Base-by-base conservation (phyloP, 495 filamentous ascomycete genomes). In the Tuber magnatum region DNA sequence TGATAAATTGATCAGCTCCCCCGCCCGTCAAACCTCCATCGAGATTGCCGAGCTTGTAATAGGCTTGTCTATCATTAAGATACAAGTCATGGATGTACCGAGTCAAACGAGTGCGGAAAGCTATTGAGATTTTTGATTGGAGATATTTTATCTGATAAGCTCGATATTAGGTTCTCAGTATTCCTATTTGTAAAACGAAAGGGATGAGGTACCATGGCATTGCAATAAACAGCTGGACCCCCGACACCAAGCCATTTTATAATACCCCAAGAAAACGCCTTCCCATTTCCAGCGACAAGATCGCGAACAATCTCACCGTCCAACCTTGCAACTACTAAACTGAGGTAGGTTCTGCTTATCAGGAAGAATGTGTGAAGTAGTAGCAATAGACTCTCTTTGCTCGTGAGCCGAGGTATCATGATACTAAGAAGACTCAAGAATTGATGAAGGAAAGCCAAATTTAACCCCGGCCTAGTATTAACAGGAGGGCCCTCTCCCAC, bases 21-120 rank as follows among this genome's bases (percentile, higher is more conserved):
- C 94, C 92, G 8, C 93, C 94, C 2, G 71, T 71, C 51, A 98
- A 90, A 0, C 94, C 94, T 20, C 96, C 95, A 79, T 99, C 96
- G 65, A 97, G 86, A 81, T 97, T 98, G 65, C 91, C 88, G 69
- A 99, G 84, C 84, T 97, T 97, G 86, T 99, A 98, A 83, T 97
- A 99, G 81, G 94, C 94, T 74, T 96, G 89, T 77, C 94, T 92
- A 73, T 94, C 91, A 79, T 96, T 97, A 38, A 99, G 88, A 83
- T 98, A 98, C 38, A 99, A 85, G 83, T 99, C 96, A 82, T 99
- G 96, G 71, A 99, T 97, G 82, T 99, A 99, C 76, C 96, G 87
- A 28, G 96, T 99, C 40, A 99, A 85, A 2, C 96, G 90, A 12
- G 96, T 99, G 48, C 96, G 92, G 87, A 99, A 99, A 68, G 96